Evolutionary conservation across 2,329 filamentous ascomycete species (phyloP), one percentile per base, ranked within the genome.

Genomic region (Trichoderma sp.): DNA sequence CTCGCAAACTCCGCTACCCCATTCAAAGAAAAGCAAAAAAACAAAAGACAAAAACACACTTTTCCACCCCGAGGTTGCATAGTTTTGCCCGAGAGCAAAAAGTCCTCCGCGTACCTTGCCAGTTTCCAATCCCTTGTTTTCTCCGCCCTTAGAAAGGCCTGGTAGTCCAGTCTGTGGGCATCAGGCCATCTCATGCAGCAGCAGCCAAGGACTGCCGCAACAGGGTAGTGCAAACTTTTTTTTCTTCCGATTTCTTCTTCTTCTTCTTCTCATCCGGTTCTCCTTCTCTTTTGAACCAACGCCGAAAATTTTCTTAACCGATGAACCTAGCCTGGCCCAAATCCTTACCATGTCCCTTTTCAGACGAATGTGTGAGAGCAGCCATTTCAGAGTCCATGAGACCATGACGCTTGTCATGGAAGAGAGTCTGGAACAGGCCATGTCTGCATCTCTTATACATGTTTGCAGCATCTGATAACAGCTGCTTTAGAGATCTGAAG

Each of bases 201-300:
- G 53, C 57, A 64, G 59, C 53, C 67, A 59, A 58, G 60, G 60
- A 53, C 53, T 64, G 59, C 59, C 64, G 53, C 55, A 49, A 56
- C 60, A 69, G 53, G 53, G 67, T 69, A 57, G 67, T 24, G 60
- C 59, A 64, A 64, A 63, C 31, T 24, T 33, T 33, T 31, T 49
- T 47, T 24, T 57, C 24, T 55, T 13, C 16, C 27, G 16, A 13
- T 35, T 29, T 57, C 21, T 33, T 33, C 13, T 55, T 16, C 8
- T 31, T 29, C 6, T 4, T 10, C 27, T 61, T n/a, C 58, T n/a
- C 49, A 58, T 59, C 55, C 64, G 37, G n/a, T 52, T 57, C 49
- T 68, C 58, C 59, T 62, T 63, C 53, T 68, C 52, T 68, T 63
- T 68, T 61, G 47, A 68, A 62, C 57, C 66, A 68, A 68, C 57